Evolutionary conservation across 2,329 filamentous ascomycete species (phyloP), one percentile per base, ranked within the genome.

Genomic region (Paramyrothecium sp.): DNA sequence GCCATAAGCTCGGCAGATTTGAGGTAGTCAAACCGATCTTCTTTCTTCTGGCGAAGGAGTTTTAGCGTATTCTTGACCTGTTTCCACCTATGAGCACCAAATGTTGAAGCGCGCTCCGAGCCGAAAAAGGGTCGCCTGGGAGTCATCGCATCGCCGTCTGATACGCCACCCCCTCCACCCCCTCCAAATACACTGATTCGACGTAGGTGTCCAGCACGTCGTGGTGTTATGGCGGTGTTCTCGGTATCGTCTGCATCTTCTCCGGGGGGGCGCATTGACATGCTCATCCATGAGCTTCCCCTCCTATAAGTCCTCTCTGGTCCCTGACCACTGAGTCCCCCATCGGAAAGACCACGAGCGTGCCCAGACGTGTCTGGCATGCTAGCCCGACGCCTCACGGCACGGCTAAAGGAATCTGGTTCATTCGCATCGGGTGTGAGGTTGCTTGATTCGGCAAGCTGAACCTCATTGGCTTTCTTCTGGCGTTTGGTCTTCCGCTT

Each of bases 1-100:
- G 95, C 95, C 85, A 99, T 94, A 51, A 99, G 81, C 72, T 99
- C 95, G 2, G 95, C 92, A 11, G 94, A 98, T 72, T 98, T 99
- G 68, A 90, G 89, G 69, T 95, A 92, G 71, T 99, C 95, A 59
- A 97, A 89, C 49, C 90, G 89, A 56, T 97, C 92, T 55, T 91
- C 89, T 71, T 91, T 96, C 72, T 89, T 91, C 65, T 90, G 87
- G 61, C 91, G 87, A 59, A 96, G 80, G 57, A 88, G 76, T 70
- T 91, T 93, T 51, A 98, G 75, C 1, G 92, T 93, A 63, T 91
- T 91, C 76, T 97, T 98, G 67, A 99, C 85, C 69, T 96, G 91
- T 61, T 88, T 89, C 95, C 95, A 99, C 77, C 91, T 92, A 66
- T 94, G 90, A 19, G 86, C 92, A 66, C 85, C 85, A 67, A 89